These are phyloP conservation scores for Irpex sp. DNA, from an alignment of 1,284 basidiomycete species.

Conservation along the genomic window DNA sequence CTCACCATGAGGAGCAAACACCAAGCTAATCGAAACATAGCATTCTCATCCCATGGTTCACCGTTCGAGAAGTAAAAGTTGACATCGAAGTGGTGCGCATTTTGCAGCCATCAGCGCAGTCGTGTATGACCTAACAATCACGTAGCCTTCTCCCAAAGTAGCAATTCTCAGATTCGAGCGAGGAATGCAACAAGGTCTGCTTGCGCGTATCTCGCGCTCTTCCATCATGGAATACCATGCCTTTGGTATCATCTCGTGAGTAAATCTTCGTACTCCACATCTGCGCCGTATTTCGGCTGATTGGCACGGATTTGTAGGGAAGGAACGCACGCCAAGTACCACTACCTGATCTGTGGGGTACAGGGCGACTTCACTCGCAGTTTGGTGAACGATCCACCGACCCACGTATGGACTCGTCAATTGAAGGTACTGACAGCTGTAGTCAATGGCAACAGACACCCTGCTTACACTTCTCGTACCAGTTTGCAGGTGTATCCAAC, in stretches of 20 bases:
- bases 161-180: slow-evolving; percentile 63
- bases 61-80: slow-evolving; percentile 38
- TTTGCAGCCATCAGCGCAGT: not conserved
- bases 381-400: slow-evolving; percentile 59
- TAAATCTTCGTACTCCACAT: slow-evolving; percentile 5
- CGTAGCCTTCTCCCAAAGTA: slow-evolving; percentile 65
- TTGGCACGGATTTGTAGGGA: slow-evolving; percentile 37
- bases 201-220: slow-evolving; percentile 63
- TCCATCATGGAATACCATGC: slow-evolving; percentile 68
- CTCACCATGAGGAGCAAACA: not conserved
- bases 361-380: slow-evolving; percentile 68
- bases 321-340: slow-evolving; percentile 55
- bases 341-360: slow-evolving; percentile 70
- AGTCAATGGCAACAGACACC: not conserved
- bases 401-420: slow-evolving; percentile 64
- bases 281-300: not conserved
- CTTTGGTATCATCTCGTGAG: slow-evolving; percentile 68
- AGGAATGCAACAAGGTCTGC: slow-evolving; percentile 69
- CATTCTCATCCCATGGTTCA: slow-evolving; percentile 41
- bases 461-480: slow-evolving; percentile 3
- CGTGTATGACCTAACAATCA: slow-evolving; percentile 5
- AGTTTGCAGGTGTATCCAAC: slow-evolving; percentile 42
- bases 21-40: slow-evolving; percentile 17
- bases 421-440: slow-evolving; percentile 46
- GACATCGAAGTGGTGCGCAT: slow-evolving; percentile 39